A percentile compares a stretch with the other conserved stretches of the same genome.
phyloP scores from a whole-genome alignment of 768 basidiomycete species.

The Trametes cubensis region DNA sequence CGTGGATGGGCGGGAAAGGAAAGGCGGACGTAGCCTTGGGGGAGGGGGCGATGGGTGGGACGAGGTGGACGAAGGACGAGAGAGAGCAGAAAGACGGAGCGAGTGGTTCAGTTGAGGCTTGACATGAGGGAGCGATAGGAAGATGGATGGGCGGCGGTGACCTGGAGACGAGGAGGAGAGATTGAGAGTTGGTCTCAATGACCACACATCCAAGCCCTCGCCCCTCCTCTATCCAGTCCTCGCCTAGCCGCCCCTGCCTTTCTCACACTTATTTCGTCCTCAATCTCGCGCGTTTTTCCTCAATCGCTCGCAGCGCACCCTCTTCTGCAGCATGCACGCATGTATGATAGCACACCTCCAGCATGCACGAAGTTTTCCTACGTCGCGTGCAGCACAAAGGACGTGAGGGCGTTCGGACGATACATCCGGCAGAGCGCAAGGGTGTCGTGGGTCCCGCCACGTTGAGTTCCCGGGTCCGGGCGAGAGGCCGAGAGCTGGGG shows the following conservation, averaged over 20 bases:
- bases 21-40: slow-evolving; percentile 19
- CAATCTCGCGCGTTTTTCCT: not conserved
- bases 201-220: slow-evolving; percentile 15
- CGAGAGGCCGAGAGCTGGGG: not conserved
- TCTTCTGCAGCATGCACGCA: not conserved
- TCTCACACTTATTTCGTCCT: slow-evolving; percentile 15
- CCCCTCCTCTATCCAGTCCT: slow-evolving; percentile 3
- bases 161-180: slow-evolving; percentile 28
- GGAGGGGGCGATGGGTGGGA: slow-evolving; percentile 18
- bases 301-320: not conserved
- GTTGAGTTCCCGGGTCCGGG: slow-evolving; percentile 11
- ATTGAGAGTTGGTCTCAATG: slow-evolving; percentile 25
- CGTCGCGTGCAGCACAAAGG: slow-evolving; percentile 9
- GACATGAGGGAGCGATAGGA: slow-evolving; percentile 26
- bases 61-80: slow-evolving; percentile 21
- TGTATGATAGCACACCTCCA: not conserved
- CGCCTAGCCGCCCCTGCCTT: slow-evolving; percentile 5
- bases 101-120: slow-evolving; percentile 21
- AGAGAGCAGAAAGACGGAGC: slow-evolving; percentile 20
- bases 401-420: slow-evolving; percentile 1
- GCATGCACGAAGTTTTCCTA: not conserved
- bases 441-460: slow-evolving; percentile 13
- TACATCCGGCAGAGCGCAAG: not conserved
- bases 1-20: slow-evolving; percentile 19
- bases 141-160: slow-evolving; percentile 25